These are phyloP conservation scores for Kodamaea kaohsiungensis DNA, from an alignment of 805 yeast genomes.

Conservation along the genomic window DNA sequence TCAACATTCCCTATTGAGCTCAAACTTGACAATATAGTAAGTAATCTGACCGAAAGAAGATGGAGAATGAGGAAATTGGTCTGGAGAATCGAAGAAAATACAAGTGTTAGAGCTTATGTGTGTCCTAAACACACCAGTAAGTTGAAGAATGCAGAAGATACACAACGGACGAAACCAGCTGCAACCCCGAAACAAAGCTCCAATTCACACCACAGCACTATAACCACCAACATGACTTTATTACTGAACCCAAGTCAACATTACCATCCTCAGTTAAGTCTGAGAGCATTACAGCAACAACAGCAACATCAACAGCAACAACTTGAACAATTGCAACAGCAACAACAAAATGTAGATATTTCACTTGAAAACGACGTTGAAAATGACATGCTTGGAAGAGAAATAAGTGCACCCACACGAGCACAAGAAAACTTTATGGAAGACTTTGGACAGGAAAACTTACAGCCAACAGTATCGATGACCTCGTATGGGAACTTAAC, in stretches of 20 bases:
- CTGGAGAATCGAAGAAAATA: constrained; percentile 87
- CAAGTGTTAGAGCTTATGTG: constrained; percentile 57
- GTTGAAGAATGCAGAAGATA: constrained; percentile 45
- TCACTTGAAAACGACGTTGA: constrained; percentile 14
- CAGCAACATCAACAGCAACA: constrained; percentile 7
- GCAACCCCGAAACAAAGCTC: constrained; percentile 12
- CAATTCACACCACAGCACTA: constrained; percentile 30
- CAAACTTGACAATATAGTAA: constrained; percentile 68
- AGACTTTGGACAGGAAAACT: constrained; percentile 21
- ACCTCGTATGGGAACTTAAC: constrained; percentile 10
- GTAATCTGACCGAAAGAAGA: constrained; percentile 53
- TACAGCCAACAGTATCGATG: neutral
- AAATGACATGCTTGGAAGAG: constrained; percentile 18
- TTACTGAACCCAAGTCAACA: constrained; percentile 11
- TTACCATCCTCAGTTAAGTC: constrained; percentile 6
- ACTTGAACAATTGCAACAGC: neutral
- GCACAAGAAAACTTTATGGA: constrained; percentile 28
- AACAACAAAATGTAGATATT: constrained; percentile 3
- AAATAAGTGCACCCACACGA: constrained; percentile 18
- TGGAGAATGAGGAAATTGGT: constrained; percentile 91
- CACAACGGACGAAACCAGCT: constrained; percentile 22
- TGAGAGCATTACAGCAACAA: constrained; percentile 4
- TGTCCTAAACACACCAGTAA: constrained; percentile 61
- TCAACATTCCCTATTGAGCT: constrained; percentile 83
- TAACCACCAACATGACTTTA: constrained; percentile 25